Conservation (phyloP, 306 rosid species). For the Abrus pulchellus region DNA sequence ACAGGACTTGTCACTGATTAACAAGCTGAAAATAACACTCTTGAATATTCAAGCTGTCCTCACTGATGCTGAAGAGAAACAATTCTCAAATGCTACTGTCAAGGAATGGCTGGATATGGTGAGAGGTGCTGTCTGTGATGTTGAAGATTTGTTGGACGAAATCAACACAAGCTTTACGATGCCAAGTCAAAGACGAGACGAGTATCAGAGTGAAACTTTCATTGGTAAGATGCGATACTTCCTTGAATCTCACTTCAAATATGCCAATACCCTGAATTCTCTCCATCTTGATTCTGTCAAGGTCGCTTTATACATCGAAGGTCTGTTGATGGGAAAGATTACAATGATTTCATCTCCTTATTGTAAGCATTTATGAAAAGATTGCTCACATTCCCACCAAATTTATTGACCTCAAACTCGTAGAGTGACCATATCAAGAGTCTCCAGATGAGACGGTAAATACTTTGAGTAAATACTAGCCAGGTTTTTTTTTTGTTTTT, state of each 20-base stretch:
- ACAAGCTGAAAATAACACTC: slow-evolving; percentile 9
- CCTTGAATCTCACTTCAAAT: slow-evolving; percentile 25
- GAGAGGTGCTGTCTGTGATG: slow-evolving; percentile 7
- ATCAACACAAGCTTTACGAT: slow-evolving; percentile 22
- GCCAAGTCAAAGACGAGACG: neutral
- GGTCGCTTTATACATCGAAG: slow-evolving; percentile 37
- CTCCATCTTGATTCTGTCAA: neutral
- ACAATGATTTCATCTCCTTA: too few relatives aligned
- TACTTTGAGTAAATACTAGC: too few relatives aligned
- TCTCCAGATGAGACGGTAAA: too few relatives aligned
- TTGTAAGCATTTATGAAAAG: too few relatives aligned
- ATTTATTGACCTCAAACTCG: too few relatives aligned
- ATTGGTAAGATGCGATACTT: slow-evolving; percentile 6
- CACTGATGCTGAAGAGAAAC: slow-evolving; percentile 44
- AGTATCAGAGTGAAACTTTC: neutral
- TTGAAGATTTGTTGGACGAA: neutral
- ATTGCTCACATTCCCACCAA: too few relatives aligned
- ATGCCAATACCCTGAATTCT: slow-evolving; percentile 33
- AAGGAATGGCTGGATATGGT: slow-evolving; percentile 18
- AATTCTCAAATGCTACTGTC: slow-evolving; percentile 10
- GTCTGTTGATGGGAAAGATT: neutral
- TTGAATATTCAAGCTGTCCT: slow-evolving; percentile 36
- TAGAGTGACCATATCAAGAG: too few relatives aligned
- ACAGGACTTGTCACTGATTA: neutral
- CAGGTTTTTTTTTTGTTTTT: too few relatives aligned